Percentiles rank a stretch among this genome's conserved stretches.
phyloP scores from a whole-genome alignment of 2,329 filamentous ascomycete genomes.

The Arthrocladium fulminans region DNA sequence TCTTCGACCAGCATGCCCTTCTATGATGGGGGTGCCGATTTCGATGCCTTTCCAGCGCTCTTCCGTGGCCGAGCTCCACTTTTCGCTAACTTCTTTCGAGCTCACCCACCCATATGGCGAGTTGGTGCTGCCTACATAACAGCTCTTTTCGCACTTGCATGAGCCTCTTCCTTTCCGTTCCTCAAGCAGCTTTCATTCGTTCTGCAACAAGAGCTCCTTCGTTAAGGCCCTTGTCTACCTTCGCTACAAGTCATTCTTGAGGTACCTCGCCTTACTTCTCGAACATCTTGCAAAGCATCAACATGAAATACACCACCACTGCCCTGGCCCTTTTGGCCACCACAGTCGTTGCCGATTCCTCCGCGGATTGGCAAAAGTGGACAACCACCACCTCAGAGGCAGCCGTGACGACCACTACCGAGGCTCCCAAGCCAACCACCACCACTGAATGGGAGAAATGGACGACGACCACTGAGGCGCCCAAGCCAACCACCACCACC shows the following conservation, averaged over 20 bases:
- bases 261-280: neutral
- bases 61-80: neutral
- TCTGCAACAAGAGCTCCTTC: constrained; percentile 6
- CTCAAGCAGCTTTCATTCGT: constrained; percentile 1
- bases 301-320: constrained; percentile 5
- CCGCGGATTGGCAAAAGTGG: neutral
- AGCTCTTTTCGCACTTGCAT: neutral
- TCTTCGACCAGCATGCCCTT: neutral
- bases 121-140: constrained; percentile 2
- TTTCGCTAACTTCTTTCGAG: neutral
- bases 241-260: neutral
- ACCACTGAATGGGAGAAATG: neutral
- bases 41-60: neutral
- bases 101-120: neutral
- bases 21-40: neutral
- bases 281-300: neutral
- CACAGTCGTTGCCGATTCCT: neutral
- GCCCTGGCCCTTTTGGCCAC: constrained; percentile 1
- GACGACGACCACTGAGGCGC: neutral
- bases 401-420: neutral
- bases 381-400: neutral
- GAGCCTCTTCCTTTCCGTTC: neutral
- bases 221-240: constrained; percentile 6
- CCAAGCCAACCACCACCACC: neutral
- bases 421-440: neutral